Evolutionary conservation across 805 yeast genomes (phyloP).

Genomic region (Pichia nanzhaoensis): DNA sequence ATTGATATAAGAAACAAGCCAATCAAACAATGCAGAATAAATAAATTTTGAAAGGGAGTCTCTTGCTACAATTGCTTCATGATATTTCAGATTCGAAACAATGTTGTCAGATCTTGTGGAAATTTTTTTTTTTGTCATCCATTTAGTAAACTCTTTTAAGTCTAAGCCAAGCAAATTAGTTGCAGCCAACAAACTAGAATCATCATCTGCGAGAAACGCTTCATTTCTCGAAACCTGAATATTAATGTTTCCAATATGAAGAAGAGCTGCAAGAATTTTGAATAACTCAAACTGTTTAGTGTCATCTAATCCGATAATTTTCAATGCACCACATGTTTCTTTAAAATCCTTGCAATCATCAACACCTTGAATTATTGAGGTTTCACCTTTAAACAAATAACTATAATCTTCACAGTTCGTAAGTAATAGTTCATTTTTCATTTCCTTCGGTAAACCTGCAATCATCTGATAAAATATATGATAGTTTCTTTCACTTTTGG

Average conservation of each 20-base stretch:
- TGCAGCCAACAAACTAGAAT: constrained; percentile 73
- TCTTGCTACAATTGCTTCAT: constrained; percentile 83
- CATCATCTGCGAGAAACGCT: constrained; percentile 74
- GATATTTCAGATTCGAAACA: constrained; percentile 69
- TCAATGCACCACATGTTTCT: constrained; percentile 69
- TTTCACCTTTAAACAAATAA: constrained; percentile 85
- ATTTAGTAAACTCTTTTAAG: constrained; percentile 65
- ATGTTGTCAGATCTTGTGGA: constrained; percentile 87
- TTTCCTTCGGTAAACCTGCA: constrained; percentile 60
- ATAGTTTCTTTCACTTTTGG: constrained; percentile 79
- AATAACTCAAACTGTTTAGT: constrained; percentile 61
- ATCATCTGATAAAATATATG: constrained; percentile 90
- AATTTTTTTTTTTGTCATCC: constrained; percentile 91
- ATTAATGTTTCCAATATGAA: constrained; percentile 89
- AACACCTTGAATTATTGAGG: constrained; percentile 57
- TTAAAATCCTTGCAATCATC: constrained; percentile 76
- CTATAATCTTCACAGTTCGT: constrained; percentile 59
- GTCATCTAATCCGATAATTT: constrained; percentile 64
- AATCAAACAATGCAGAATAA: constrained; percentile 86
- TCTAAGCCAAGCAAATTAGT: constrained; percentile 79
- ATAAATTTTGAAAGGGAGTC: constrained; percentile 94
- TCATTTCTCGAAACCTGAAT: constrained; percentile 78
- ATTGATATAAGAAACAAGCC: constrained; percentile 86
- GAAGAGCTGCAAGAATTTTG: constrained; percentile 74
- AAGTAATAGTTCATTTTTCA: constrained; percentile 53